These are phyloP conservation scores for Fraxinus velutina DNA, from an alignment of 305 asterid species.

Conservation along the genomic window DNA sequence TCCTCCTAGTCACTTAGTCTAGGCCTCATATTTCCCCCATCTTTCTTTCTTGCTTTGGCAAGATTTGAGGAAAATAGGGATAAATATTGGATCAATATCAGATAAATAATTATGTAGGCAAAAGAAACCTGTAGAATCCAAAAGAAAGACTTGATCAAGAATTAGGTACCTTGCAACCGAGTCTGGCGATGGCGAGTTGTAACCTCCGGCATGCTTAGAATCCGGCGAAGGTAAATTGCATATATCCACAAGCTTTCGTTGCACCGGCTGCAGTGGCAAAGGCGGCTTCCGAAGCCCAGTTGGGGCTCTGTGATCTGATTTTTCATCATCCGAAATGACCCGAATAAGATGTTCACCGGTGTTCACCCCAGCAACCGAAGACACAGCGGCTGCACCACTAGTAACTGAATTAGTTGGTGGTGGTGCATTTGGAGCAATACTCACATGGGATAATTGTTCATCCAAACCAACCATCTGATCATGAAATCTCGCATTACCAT, in stretches of 20 bases:
- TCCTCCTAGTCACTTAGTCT: no score
- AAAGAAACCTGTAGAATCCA: background rate
- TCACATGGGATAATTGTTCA: slow-evolving; percentile 51
- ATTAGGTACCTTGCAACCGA: slow-evolving; percentile 57
- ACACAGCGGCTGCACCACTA: slow-evolving; percentile 13
- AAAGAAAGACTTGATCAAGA: background rate
- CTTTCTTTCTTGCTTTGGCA: background rate
- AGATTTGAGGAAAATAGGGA: background rate
- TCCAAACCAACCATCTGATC: slow-evolving; percentile 42
- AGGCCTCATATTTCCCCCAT: no score
- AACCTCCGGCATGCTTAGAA: slow-evolving; percentile 53
- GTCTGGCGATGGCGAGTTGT: slow-evolving; percentile 66
- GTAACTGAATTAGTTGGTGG: slow-evolving; percentile 26
- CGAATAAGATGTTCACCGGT: slow-evolving; percentile 32
- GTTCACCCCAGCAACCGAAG: slow-evolving; percentile 19
- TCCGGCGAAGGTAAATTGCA: slow-evolving; percentile 63
- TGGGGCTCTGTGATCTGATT: slow-evolving; percentile 38
- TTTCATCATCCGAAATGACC: slow-evolving; percentile 47
- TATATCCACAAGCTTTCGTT: slow-evolving; percentile 48
- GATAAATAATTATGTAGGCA: background rate
- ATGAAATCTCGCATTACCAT: slow-evolving; percentile 5
- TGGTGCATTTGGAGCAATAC: slow-evolving; percentile 30
- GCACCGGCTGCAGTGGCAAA: slow-evolving; percentile 59
- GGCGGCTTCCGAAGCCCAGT: slow-evolving; percentile 53
- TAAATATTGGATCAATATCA: background rate